Conservation (phyloP, 371 early-diverging fungal genomes). For the Entomophthora muscae region DNA sequence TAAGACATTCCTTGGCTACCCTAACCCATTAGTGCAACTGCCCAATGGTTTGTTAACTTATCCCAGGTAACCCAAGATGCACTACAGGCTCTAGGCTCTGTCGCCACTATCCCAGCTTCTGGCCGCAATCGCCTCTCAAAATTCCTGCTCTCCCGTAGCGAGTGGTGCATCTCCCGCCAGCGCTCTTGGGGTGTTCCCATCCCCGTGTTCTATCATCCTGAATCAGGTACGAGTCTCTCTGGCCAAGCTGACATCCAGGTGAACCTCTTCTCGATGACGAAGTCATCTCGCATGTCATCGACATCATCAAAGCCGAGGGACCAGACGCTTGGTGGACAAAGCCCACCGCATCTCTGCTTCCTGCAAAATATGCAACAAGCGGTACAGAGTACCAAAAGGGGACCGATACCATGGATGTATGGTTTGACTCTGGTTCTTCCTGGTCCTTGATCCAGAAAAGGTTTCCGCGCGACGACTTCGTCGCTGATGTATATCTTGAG, state of each 20-base stretch:
- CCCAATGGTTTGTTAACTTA: constrained; percentile 79
- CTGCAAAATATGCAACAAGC: constrained; percentile 35
- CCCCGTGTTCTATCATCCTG: constrained; percentile 53
- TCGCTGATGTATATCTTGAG: constrained; percentile 82
- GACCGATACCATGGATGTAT: constrained; percentile 84
- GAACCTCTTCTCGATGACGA: constrained; percentile 43
- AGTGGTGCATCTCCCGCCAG: constrained; percentile 92
- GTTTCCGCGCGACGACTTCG: constrained; percentile 9
- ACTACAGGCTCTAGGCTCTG: constrained; percentile 28
- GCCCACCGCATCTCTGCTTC: constrained; percentile 44
- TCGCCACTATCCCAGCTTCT: constrained; percentile 40
- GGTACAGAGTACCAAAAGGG: constrained; percentile 34
- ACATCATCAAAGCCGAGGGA: constrained; percentile 36
- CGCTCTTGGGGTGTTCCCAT: constrained; percentile 71
- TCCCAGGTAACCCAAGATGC: constrained; percentile 35
- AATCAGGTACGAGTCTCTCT: constrained; percentile 17
- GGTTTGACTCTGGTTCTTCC: constrained; percentile 88
- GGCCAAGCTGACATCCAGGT: constrained; percentile 11
- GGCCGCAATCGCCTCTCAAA: constrained; percentile 35
- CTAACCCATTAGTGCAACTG: constrained; percentile 36
- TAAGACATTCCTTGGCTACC: constrained; percentile 10
- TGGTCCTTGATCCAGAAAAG: constrained; percentile 46
- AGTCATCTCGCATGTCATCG: constrained; percentile 46
- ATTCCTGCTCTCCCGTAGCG: constrained; percentile 45
- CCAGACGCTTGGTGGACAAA: constrained; percentile 67